Evolutionary conservation across 1,284 basidiomycete genomes (phyloP), one percentile per base, ranked within the genome.

Genomic region (Chiua sp.): DNA sequence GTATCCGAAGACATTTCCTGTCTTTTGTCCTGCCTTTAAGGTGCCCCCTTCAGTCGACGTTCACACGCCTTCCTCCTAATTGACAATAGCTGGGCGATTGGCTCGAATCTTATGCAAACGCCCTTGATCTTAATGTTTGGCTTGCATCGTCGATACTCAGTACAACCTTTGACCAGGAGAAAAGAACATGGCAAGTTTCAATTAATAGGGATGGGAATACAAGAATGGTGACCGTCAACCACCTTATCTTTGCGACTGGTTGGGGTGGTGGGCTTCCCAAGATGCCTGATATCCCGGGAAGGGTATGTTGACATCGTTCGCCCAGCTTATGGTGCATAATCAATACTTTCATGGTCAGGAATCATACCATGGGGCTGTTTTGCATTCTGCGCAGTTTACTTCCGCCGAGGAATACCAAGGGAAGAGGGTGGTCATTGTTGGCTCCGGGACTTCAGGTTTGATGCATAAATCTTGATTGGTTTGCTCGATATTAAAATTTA

Each of bases 41-140:
- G 65, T 79, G 67, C 12, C 44, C 7, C 18, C 59, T 53, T n/a
- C 5, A 32, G 16, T 50, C 18, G 5, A 23, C 16, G 18, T 30
- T 5, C n/a, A 44, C 20, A 0, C 26, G 8, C n/a, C n/a, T 30
- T 15, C 23, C 26, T 18, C 51, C 59, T 53, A n/a, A 68, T 52
- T 35, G 4, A 52, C 10, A 20, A 18, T 18, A 78, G 79, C 73
- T 88, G 30, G 86, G 80, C 5, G 81, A 85, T 63, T 88, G 84
- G 82, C 76, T 88, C 20, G 86, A 87, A 65, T 74, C 71, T 39
- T 88, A 86, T 60, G 83, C 81, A 2, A 74, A 78, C 15, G 69
- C 77, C 11, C 74, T 87, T 66, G 86, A 88, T 62, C 72, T 87
- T 26, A 82, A 86, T 67, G 75, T 84, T 47, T 88, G 84, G 87